Evolutionary conservation across 805 yeast species (phyloP).

Genomic region (Kazachstania africana): DNA sequence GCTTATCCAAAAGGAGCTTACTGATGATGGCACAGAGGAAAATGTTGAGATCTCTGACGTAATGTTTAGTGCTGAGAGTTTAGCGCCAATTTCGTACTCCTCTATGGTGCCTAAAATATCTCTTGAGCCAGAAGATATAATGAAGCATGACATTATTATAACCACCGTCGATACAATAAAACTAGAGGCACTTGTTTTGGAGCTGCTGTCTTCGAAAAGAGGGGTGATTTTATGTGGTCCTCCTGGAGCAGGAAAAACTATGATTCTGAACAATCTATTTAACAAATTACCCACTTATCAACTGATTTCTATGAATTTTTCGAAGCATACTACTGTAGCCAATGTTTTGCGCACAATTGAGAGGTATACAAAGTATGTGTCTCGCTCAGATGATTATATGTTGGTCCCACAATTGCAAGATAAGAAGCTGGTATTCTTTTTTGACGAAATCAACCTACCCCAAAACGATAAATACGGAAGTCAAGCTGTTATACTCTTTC

Average conservation of each 20-base stretch:
- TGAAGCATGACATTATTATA: conserved; percentile 51
- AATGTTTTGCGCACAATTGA: conserved; percentile 54
- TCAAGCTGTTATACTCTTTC: conserved; percentile 55
- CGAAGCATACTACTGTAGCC: conserved; percentile 62
- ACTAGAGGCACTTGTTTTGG: conserved; percentile 50
- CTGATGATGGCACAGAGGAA: not conserved
- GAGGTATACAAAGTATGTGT: conserved; percentile 55
- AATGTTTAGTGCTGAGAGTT: conserved; percentile 32
- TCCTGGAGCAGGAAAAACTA: conserved; percentile 94
- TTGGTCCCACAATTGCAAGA: conserved; percentile 52
- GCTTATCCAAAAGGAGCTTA: not conserved
- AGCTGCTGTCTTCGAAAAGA: conserved; percentile 41
- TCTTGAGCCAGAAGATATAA: conserved; percentile 48
- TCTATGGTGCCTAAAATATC: conserved; percentile 30
- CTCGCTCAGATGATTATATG: conserved; percentile 37
- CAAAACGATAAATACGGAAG: conserved; percentile 59
- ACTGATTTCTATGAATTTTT: conserved; percentile 63
- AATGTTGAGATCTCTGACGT: not conserved
- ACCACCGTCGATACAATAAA: conserved; percentile 70
- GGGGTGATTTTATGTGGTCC: conserved; percentile 83
- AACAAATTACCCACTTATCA: conserved; percentile 45
- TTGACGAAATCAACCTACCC: conserved; percentile 88
- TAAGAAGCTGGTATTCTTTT: conserved; percentile 69
- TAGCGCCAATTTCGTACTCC: conserved; percentile 35
- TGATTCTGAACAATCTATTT: conserved; percentile 68